A percentile compares a stretch with the other conserved stretches of the same genome.
These are phyloP conservation scores for Gentiana macrophylla DNA, from an alignment of 257 asterid genomes.

Conservation along the genomic window DNA sequence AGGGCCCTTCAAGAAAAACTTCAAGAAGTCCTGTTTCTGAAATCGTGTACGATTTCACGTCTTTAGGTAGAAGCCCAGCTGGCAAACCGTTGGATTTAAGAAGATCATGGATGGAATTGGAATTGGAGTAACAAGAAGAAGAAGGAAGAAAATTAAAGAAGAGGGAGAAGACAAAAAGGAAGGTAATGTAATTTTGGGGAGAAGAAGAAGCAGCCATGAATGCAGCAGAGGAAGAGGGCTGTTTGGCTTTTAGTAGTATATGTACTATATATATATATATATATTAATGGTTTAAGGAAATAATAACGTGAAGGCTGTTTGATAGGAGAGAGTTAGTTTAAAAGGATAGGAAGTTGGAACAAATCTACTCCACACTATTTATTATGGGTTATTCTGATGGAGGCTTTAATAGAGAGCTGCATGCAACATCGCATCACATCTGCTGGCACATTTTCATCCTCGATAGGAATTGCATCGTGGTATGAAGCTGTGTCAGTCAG, in stretches of 20 bases:
- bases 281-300: constrained; percentile 17
- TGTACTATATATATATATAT: constrained; percentile 3
- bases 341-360: no score
- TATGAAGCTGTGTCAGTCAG: no score
- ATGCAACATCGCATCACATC: no score
- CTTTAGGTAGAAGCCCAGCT: constrained; percentile 71
- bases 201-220: constrained; percentile 22
- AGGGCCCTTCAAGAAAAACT: constrained; percentile 70
- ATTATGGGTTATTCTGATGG: no score
- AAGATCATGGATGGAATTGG: constrained; percentile 61
- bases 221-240: background rate
- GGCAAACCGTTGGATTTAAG: constrained; percentile 75
- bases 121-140: constrained; percentile 6
- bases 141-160: constrained; percentile 7
- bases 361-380: no score
- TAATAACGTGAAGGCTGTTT: constrained; percentile 21
- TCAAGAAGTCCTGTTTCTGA: constrained; percentile 60
- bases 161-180: constrained; percentile 9
- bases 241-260: no score
- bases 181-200: constrained; percentile 13
- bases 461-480: no score
- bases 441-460: no score
- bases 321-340: constrained; percentile 3
- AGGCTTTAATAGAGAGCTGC: no score
- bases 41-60: constrained; percentile 48